phyloP scores from a whole-genome alignment of 2,329 filamentous ascomycete species.

The Aspergillus latus region DNA sequence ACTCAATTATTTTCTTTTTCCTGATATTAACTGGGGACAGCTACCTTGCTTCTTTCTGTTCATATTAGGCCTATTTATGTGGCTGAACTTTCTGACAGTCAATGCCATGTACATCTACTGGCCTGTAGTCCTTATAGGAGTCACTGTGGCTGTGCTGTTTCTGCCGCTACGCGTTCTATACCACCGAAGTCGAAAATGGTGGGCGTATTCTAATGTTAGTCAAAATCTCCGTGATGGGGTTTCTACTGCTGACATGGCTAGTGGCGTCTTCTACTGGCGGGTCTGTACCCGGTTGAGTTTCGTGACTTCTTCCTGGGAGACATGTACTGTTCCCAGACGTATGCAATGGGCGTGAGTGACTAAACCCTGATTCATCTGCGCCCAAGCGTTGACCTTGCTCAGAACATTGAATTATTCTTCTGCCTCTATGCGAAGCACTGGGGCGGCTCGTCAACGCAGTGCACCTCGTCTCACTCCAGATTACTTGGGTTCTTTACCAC shows the following conservation, averaged over 20 bases:
- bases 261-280: constrained; percentile 83
- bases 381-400: constrained; percentile 2
- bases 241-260: constrained; percentile 38
- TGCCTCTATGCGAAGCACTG: constrained; percentile 84
- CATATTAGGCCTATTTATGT: constrained; percentile 73
- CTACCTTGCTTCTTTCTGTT: constrained; percentile 83
- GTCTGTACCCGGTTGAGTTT: constrained; percentile 91
- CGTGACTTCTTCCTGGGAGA: constrained; percentile 96
- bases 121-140: constrained; percentile 72
- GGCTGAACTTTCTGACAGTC: constrained; percentile 80
- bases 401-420: constrained; percentile 93
- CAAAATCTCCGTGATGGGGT: neutral
- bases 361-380: neutral
- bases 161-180: constrained; percentile 74
- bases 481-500: constrained; percentile 81
- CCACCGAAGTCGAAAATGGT: constrained; percentile 77
- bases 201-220: constrained; percentile 82
- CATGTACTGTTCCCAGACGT: constrained; percentile 95
- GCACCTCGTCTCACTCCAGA: constrained; percentile 82
- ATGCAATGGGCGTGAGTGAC: constrained; percentile 72
- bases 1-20: neutral
- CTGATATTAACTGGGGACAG: constrained; percentile 35
- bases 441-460: constrained; percentile 65
- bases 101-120: constrained; percentile 78
- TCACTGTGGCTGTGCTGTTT: constrained; percentile 69